Conservation (phyloP, 768 basidiomycete genomes). For the Inosperma sp. region DNA sequence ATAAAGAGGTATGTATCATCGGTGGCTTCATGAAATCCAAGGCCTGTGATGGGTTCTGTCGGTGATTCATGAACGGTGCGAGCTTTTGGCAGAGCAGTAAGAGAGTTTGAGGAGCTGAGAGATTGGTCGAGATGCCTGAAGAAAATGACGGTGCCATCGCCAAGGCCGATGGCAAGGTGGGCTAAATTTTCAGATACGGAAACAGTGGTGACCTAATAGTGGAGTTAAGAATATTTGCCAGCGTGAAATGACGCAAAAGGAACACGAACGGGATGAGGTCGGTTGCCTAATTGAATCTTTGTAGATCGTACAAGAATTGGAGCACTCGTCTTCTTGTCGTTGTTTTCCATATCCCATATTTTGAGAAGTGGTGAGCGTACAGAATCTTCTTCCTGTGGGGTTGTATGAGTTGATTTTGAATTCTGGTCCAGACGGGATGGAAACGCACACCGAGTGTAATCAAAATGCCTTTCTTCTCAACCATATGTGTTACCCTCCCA, state of each 20-base stretch:
- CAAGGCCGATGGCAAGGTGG: conserved; percentile 90
- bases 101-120: conserved; percentile 60
- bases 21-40: conserved; percentile 75
- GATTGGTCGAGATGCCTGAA: conserved; percentile 93
- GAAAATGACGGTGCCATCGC: conserved; percentile 87
- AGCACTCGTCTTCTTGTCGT: conserved; percentile 57
- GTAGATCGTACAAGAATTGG: conserved; percentile 68
- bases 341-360: conserved; percentile 81
- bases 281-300: conserved; percentile 69
- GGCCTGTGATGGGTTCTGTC: conserved; percentile 86
- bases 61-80: conserved; percentile 79
- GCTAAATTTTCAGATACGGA: conserved; percentile 74
- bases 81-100: conserved; percentile 81
- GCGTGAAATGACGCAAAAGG: background rate
- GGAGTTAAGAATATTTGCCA: conserved; percentile 4
- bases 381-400: conserved; percentile 65
- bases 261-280: conserved; percentile 68
- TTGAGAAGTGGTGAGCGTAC: conserved; percentile 69
- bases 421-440: background rate
- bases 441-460: conserved; percentile 82
- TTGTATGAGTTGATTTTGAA: conserved; percentile 8
- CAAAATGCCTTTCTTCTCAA: conserved; percentile 72
- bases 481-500: conserved; percentile 84
- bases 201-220: conserved; percentile 63
- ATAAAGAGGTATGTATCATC: conserved; percentile 68